Evolutionary conservation across 306 rosid species (phyloP).

Genomic region (Prunus mira): DNA sequence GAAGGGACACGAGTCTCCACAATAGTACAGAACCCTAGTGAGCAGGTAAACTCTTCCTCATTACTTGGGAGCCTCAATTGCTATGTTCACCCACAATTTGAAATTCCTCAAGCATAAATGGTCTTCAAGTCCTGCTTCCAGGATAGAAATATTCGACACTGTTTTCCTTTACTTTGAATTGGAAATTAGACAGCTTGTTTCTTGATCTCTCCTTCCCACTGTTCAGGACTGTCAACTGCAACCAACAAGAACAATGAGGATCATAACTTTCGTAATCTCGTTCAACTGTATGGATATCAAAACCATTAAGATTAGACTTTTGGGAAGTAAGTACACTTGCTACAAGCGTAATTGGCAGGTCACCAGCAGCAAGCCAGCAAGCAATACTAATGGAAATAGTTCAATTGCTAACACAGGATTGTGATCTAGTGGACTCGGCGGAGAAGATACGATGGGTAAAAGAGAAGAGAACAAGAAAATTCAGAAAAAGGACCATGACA

Average conservation of each 20-base stretch:
- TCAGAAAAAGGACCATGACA: background rate
- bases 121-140: conserved; percentile 56
- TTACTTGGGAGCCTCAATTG: background rate
- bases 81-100: background rate
- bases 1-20: no score
- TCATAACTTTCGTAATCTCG: background rate
- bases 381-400: background rate
- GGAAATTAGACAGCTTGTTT: conserved; percentile 50
- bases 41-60: no score
- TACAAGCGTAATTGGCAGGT: background rate
- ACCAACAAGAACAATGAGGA: background rate
- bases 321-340: background rate
- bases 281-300: background rate
- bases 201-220: conserved; percentile 44
- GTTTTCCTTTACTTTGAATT: conserved; percentile 77
- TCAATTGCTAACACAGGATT: background rate
- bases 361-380: background rate
- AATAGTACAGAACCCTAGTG: no score
- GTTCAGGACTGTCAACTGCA: conserved; percentile 59
- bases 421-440: background rate
- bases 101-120: background rate
- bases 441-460: no score
- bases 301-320: background rate
- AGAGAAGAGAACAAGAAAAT: background rate
- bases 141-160: conserved; percentile 71